These are phyloP conservation scores for Bertia moriformis DNA, from an alignment of 2,329 filamentous ascomycete genomes.

Conservation along the genomic window DNA sequence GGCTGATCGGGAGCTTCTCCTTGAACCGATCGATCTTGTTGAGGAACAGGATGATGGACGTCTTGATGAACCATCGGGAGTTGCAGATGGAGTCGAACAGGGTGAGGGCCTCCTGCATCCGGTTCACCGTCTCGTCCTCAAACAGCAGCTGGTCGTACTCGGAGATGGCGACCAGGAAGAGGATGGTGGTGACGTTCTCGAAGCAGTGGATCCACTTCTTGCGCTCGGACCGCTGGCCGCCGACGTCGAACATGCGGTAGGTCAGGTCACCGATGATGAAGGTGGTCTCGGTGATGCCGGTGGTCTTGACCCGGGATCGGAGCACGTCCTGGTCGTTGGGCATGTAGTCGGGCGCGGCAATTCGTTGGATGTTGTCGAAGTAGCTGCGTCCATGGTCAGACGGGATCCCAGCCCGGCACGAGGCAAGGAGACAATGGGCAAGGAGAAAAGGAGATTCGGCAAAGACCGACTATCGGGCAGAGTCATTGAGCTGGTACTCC, in stretches of 20 bases:
- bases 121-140: constrained; percentile 90
- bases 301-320: constrained; percentile 91
- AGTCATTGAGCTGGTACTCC: constrained; percentile 94
- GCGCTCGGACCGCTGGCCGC: constrained; percentile 85
- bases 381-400: constrained; percentile 42
- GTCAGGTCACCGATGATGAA: constrained; percentile 91
- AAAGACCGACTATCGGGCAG: constrained; percentile 75
- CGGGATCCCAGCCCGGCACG: not conserved
- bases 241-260: constrained; percentile 95
- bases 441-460: not conserved
- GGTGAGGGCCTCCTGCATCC: constrained; percentile 80
- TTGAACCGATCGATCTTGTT: constrained; percentile 87
- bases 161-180: constrained; percentile 91
- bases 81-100: constrained; percentile 81
- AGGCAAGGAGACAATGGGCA: no score
- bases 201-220: constrained; percentile 99
- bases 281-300: constrained; percentile 89
- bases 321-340: constrained; percentile 91
- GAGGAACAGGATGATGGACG: constrained; percentile 74
- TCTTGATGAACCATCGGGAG: constrained; percentile 81
- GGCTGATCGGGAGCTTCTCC: constrained; percentile 67
- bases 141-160: constrained; percentile 94
- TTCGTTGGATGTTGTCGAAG: constrained; percentile 87
- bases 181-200: constrained; percentile 91
- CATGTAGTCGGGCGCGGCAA: constrained; percentile 81